These are phyloP conservation scores for Aspergillus panamensis DNA, from an alignment of 495 filamentous ascomycete species.

Conservation along the genomic window DNA sequence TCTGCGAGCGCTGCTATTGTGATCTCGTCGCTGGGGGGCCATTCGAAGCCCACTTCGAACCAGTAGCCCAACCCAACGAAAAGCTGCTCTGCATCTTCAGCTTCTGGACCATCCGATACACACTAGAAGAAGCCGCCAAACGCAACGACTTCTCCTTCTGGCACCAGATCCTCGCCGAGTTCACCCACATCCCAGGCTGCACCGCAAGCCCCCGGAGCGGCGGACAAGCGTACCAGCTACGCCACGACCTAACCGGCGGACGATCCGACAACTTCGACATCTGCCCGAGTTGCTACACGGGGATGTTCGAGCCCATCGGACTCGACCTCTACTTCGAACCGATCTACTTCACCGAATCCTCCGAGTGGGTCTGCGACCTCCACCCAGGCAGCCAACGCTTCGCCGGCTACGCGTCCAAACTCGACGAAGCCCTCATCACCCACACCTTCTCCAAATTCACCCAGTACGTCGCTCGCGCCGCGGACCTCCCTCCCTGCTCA, in stretches of 20 bases:
- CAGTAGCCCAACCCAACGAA: neutral
- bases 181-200: neutral
- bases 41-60: neutral
- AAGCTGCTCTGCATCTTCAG: neutral
- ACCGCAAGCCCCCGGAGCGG: neutral
- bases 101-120: neutral
- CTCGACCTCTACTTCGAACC: neutral
- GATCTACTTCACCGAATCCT: neutral
- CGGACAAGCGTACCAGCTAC: neutral
- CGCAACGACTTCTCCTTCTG: neutral
- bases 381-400: neutral
- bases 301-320: neutral
- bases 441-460: neutral
- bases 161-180: neutral
- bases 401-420: neutral
- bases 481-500: neutral
- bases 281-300: neutral
- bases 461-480: neutral
- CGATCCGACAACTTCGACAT: neutral
- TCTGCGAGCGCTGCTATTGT: neutral
- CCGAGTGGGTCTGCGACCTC: neutral
- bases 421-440: neutral
- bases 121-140: neutral
- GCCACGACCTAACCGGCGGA: neutral
- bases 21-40: neutral